Conservation (phyloP, 495 filamentous ascomycete species). For the Tuber calosporum region DNA sequence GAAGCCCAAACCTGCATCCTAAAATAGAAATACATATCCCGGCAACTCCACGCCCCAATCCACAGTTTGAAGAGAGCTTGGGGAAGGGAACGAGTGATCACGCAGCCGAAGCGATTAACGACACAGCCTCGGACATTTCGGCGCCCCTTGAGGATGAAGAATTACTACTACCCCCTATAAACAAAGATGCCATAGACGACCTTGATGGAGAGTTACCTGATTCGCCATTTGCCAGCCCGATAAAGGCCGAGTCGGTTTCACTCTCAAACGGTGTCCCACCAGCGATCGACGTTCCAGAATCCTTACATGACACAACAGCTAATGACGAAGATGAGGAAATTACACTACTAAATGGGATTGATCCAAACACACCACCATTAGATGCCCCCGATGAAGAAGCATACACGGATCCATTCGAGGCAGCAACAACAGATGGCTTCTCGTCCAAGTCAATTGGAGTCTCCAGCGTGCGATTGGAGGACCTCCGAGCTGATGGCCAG, state of each 20-base stretch:
- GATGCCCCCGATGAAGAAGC: constrained; percentile 24
- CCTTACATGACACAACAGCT: neutral
- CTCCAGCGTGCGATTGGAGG: constrained; percentile 38
- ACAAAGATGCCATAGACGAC: constrained; percentile 7
- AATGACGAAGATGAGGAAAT: neutral
- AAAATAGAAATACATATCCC: constrained; percentile 26
- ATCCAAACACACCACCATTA: neutral
- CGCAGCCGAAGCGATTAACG: neutral
- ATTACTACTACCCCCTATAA: neutral
- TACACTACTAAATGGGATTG: neutral
- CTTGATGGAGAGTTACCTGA: constrained; percentile 3
- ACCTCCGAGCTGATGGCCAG: constrained; percentile 26
- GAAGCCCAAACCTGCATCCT: constrained; percentile 7
- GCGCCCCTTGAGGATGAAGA: neutral
- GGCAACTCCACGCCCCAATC: neutral
- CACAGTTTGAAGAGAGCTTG: neutral
- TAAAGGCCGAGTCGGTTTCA: constrained; percentile 12
- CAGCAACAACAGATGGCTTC: constrained; percentile 23
- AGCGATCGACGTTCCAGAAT: constrained; percentile 8
- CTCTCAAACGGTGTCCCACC: constrained; percentile 10
- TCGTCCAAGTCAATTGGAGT: constrained; percentile 30
- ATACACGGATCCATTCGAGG: constrained; percentile 32
- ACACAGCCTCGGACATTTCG: neutral
- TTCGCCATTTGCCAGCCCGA: constrained; percentile 3
- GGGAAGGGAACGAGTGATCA: neutral